phyloP scores from a whole-genome alignment of 371 early-diverging fungal species.

The Haplosporangium sp. region DNA sequence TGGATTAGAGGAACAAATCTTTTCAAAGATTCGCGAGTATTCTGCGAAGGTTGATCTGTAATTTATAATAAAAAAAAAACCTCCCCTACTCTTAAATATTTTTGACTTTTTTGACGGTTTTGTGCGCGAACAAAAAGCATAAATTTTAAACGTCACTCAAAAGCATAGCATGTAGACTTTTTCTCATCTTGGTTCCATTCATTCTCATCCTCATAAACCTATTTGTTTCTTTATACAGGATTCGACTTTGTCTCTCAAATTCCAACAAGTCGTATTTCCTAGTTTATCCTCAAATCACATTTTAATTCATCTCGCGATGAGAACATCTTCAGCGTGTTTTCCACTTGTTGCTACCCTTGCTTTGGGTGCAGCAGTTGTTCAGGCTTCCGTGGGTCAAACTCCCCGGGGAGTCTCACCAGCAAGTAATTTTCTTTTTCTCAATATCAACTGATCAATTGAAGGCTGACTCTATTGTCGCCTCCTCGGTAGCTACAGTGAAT shows the following conservation, averaged over 20 bases:
- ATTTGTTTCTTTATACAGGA: background rate
- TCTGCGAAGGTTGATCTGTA: slow-evolving; percentile 48
- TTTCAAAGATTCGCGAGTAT: slow-evolving; percentile 56
- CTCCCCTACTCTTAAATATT: too few relatives aligned
- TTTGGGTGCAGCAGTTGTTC: slow-evolving; percentile 28
- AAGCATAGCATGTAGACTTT: background rate
- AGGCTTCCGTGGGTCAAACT: slow-evolving; percentile 3
- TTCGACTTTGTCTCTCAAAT: background rate
- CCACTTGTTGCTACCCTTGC: slow-evolving; percentile 38
- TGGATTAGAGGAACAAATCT: slow-evolving; percentile 52
- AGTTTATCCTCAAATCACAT: background rate
- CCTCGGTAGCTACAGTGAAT: background rate
- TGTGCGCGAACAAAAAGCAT: background rate
- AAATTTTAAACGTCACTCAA: background rate
- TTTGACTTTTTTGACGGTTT: too few relatives aligned
- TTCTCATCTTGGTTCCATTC: background rate
- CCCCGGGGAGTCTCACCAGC: slow-evolving; percentile 42
- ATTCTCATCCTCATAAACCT: background rate
- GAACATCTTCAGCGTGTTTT: slow-evolving; percentile 16
- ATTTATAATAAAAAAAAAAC: background rate
- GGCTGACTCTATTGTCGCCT: background rate
- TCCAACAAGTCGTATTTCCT: too few relatives aligned
- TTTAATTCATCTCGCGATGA: slow-evolving; percentile 19
- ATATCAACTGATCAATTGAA: too few relatives aligned
- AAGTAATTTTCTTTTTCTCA: slow-evolving; percentile 11